Base-by-base conservation (phyloP, 1,284 basidiomycete genomes). In the Ganoderma sinense region DNA sequence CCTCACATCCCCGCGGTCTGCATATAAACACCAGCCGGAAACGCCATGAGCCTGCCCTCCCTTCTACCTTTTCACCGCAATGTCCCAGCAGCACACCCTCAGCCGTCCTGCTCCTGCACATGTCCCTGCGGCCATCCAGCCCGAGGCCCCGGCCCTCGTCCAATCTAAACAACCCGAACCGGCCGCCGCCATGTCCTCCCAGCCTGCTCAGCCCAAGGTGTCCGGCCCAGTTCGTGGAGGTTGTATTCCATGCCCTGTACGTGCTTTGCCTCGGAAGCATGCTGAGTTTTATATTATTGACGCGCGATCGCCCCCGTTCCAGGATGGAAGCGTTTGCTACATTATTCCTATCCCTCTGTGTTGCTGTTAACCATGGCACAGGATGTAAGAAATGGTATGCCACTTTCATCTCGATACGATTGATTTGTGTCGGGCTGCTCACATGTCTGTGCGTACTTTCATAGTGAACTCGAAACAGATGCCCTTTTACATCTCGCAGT, bases 291-390 rank as follows among this genome's bases (percentile, higher is more conserved):
- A n/a, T n/a, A n/a, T 36, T 10, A 36, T 36, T 36, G 36, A 36
- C 36, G 7, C 36, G 36, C 36, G 6, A 29, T 41, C 53, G 18
- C 41, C 41, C 2, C 36, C 48, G 43, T 55, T 26, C 4, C 40
- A 73, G 74, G 67, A 65, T 36, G 74, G 74, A 4, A 56, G 67
- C 29, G 62, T 75, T 4, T 75, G 74, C 64, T 75, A 68, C 23
- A 73, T 73, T 36, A 75, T 75, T 4, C 74, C 74, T 20, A 62
- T 73, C 23, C 73, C 73, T 5, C 73, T 70, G 55, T 70, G 66
- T 53, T 75, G 72, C 63, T 75, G 63, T 26, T 51, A 11, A 26
- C 23, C 23, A 26, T 51, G 14, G 10, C 20, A 10, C 13, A 11
- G 45, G 48, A 51, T 20, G 23, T 20, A 51, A 13, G n/a, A 3